phyloP scores from a whole-genome alignment of 192 early-diverging fungal species.

The Entophlyctis helioformis region DNA sequence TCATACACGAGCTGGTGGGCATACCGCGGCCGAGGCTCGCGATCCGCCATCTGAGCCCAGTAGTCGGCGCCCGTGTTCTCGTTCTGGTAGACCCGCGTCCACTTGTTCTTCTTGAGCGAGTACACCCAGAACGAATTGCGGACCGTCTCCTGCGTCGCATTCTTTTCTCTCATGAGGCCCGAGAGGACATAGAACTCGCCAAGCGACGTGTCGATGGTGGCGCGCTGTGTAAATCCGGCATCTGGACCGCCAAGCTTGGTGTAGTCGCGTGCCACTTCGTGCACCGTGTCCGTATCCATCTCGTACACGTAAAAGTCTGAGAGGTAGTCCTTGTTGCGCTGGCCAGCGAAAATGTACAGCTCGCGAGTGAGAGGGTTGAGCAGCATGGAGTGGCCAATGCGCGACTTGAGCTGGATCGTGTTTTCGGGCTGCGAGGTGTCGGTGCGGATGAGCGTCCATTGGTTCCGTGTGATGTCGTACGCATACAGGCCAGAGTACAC shows the following conservation, averaged over 20 bases:
- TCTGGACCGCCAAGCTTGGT: conserved; percentile 64
- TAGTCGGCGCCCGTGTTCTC: conserved; percentile 40
- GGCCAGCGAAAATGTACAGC: conserved; percentile 83
- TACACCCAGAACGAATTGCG: conserved; percentile 77
- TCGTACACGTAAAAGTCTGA: conserved; percentile 76
- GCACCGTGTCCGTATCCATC: conserved; percentile 64
- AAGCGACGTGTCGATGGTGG: conserved; percentile 63
- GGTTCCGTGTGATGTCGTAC: conserved; percentile 54
- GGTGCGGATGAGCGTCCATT: conserved; percentile 65
- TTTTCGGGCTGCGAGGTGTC: conserved; percentile 36
- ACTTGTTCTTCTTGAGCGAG: conserved; percentile 35
- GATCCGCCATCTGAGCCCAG: conserved; percentile 32
- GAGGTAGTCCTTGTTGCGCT: conserved; percentile 68
- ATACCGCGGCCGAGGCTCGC: conserved; percentile 74
- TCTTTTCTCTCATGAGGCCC: conserved; percentile 56
- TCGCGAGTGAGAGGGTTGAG: conserved; percentile 58
- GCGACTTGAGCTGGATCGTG: conserved; percentile 59
- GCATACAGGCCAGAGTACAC: conserved; percentile 81
- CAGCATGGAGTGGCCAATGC: conserved; percentile 86
- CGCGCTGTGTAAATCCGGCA: conserved; percentile 69
- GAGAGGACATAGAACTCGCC: conserved; percentile 80
- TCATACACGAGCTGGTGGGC: conserved; percentile 91
- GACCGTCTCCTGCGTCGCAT: conserved; percentile 35
- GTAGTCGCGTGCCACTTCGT: conserved; percentile 67
- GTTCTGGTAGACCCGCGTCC: conserved; percentile 63